These are phyloP conservation scores for Penicillium expansum DNA, from an alignment of 2,329 filamentous ascomycete genomes.

Conservation along the genomic window DNA sequence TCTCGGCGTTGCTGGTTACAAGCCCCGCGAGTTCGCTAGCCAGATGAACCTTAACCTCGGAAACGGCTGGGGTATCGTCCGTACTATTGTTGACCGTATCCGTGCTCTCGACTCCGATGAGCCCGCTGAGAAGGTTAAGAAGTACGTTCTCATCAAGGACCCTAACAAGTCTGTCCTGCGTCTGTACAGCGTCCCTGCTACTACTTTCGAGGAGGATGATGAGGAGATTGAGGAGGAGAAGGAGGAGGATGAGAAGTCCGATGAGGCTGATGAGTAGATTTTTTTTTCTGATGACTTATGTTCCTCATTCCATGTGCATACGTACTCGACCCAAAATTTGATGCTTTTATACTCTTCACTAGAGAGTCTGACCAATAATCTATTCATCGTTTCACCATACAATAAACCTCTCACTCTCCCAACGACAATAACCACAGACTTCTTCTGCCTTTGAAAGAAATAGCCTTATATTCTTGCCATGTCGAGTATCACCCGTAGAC, in stretches of 20 bases:
- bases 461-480: background rate
- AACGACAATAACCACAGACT: too few species aligned
- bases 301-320: conserved; percentile 17
- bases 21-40: conserved; percentile 90
- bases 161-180: conserved; percentile 95
- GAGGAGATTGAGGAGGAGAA: conserved; percentile 56
- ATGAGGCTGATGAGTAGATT: conserved; percentile 47
- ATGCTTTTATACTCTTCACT: conserved; percentile 7
- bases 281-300: conserved; percentile 15
- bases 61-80: conserved; percentile 98
- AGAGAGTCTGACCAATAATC: conserved; percentile 8
- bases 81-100: conserved; percentile 89
- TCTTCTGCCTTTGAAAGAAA: background rate
- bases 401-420: background rate
- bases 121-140: conserved; percentile 44
- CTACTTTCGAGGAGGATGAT: conserved; percentile 87
- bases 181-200: conserved; percentile 83
- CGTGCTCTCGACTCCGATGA: conserved; percentile 42
- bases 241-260: conserved; percentile 55
- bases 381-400: background rate
- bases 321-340: conserved; percentile 15
- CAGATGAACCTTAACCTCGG: conserved; percentile 98
- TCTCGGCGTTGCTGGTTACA: conserved; percentile 94
- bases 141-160: conserved; percentile 67
- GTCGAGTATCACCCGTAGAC: background rate